These are phyloP conservation scores for Penicillium sp. DNA, from an alignment of 2,329 filamentous ascomycete genomes.

Conservation along the genomic window DNA sequence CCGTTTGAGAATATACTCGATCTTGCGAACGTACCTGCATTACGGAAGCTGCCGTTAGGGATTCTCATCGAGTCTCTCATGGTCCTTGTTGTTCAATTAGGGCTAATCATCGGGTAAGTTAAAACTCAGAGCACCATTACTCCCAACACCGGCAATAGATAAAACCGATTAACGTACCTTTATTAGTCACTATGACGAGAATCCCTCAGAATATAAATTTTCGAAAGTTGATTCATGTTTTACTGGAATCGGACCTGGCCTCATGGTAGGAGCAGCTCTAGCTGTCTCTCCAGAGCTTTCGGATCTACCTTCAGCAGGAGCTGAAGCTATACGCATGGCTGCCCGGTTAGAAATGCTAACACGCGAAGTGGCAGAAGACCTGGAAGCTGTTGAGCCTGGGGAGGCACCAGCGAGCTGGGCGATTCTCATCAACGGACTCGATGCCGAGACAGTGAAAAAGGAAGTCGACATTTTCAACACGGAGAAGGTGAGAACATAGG, in stretches of 20 bases:
- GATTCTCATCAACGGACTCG: neutral
- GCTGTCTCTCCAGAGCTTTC: neutral
- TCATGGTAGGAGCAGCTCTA: neutral
- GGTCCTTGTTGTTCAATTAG: neutral
- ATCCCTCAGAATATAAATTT: neutral
- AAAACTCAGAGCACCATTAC: neutral
- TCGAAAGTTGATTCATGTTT: neutral
- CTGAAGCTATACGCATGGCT: neutral
- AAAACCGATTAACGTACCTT: neutral
- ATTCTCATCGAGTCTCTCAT: neutral
- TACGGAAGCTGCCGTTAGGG: neutral
- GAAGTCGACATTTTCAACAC: neutral
- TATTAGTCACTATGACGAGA: conserved; percentile 1
- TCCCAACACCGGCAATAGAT: neutral
- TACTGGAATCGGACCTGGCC: neutral
- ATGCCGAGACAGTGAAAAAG: neutral
- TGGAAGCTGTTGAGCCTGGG: neutral
- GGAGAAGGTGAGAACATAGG: neutral
- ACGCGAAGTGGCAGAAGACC: conserved; percentile 2
- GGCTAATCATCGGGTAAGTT: neutral
- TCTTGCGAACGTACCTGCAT: neutral
- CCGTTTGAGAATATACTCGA: conserved; percentile 6
- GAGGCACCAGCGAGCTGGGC: conserved; percentile 1
- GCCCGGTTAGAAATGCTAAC: neutral
- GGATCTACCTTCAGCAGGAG: neutral